phyloP scores from a whole-genome alignment of 169 alveolate species.

The Plasmodium cynomolgi region DNA sequence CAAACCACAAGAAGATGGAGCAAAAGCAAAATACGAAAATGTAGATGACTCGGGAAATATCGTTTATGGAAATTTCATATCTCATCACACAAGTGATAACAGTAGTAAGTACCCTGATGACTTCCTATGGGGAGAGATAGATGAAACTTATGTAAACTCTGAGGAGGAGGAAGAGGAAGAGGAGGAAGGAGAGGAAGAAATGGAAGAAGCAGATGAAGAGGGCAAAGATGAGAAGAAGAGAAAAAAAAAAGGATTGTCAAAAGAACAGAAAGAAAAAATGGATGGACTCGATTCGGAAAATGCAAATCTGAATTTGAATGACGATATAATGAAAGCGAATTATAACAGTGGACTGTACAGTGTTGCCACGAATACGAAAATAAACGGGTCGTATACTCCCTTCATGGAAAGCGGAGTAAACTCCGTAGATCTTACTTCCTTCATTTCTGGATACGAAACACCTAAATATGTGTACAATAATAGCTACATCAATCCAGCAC shows the following conservation, averaged over 20 bases:
- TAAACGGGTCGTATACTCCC: constrained; percentile 63
- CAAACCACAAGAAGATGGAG: neutral
- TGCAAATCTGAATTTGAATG: constrained; percentile 24
- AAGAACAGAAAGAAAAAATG: constrained; percentile 22
- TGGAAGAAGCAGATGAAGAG: constrained; percentile 15
- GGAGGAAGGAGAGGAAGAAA: neutral
- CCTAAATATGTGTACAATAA: constrained; percentile 54
- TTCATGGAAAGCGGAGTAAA: constrained; percentile 59
- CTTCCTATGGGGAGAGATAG: constrained; percentile 77
- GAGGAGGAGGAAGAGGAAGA: constrained; percentile 66
- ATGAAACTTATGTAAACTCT: constrained; percentile 65
- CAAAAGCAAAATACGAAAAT: constrained; percentile 79
- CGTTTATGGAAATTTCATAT: constrained; percentile 79
- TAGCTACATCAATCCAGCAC: constrained; percentile 23
- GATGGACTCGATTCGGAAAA: constrained; percentile 9
- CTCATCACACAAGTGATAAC: constrained; percentile 57
- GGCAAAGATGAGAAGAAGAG: constrained; percentile 54
- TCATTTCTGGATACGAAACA: constrained; percentile 68
- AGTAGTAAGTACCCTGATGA: constrained; percentile 78
- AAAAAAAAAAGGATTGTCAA: constrained; percentile 17
- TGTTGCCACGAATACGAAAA: constrained; percentile 46
- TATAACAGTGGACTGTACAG: constrained; percentile 53
- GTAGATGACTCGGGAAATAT: constrained; percentile 85
- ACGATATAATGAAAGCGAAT: constrained; percentile 37
- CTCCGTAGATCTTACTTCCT: constrained; percentile 68